Evolutionary conservation across 2,329 filamentous ascomycete genomes (phyloP).

Genomic region (Stylonectria norvegica): DNA sequence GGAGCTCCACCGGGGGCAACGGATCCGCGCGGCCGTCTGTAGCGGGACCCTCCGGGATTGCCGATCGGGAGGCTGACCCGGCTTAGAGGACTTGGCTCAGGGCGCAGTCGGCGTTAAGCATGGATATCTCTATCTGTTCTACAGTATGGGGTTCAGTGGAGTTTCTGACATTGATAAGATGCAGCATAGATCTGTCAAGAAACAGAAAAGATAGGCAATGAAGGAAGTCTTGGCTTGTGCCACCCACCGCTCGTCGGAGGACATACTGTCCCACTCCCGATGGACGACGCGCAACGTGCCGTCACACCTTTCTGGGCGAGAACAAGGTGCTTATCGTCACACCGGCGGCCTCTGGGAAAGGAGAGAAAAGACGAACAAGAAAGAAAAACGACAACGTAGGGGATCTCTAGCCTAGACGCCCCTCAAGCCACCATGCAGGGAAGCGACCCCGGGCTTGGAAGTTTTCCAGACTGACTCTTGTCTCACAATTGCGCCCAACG

Average conservation of each 20-base stretch:
- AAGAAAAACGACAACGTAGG: not conserved
- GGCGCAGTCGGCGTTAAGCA: too few species aligned
- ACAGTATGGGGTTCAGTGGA: too few species aligned
- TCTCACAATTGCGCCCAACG: constrained; percentile 16
- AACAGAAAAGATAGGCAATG: too few species aligned
- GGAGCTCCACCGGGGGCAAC: not conserved
- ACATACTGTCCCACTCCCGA: not conserved
- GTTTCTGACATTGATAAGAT: too few species aligned
- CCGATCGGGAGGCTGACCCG: too few species aligned
- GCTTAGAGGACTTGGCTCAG: too few species aligned
- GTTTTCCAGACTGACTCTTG: not conserved
- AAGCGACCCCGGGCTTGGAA: constrained; percentile 1
- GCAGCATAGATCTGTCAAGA: too few species aligned
- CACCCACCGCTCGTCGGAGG: too few species aligned
- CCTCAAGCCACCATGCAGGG: constrained; percentile 11
- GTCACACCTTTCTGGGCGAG: not conserved
- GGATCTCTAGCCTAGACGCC: constrained; percentile 4
- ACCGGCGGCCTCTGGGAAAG: constrained; percentile 7
- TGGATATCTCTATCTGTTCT: too few species aligned
- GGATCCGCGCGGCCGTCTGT: not conserved
- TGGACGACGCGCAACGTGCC: constrained; percentile 1
- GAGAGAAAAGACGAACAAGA: not conserved
- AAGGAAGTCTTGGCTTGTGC: too few species aligned
- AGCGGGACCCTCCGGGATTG: not conserved
- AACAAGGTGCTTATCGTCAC: not conserved